Conservation (phyloP, 805 yeast genomes). For the Ogataea populi-albae region DNA sequence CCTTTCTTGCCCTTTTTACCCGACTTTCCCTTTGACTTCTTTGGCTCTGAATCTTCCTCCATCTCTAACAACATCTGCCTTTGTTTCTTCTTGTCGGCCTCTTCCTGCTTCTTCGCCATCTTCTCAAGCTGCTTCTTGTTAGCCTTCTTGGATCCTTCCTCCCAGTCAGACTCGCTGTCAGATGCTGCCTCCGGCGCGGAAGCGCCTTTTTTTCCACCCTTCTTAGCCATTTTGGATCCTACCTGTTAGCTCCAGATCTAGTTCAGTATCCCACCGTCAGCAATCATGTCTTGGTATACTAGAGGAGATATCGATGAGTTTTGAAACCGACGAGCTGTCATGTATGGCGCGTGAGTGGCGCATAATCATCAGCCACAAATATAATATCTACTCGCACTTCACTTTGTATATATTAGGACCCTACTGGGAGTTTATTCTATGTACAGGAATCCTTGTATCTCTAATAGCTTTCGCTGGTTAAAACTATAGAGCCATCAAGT, state of each 20-base stretch:
- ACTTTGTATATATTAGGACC: neutral
- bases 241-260: neutral
- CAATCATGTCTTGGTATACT: too few species aligned
- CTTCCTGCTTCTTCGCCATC: constrained; percentile 69
- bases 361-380: too few species aligned
- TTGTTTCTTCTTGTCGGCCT: constrained; percentile 77
- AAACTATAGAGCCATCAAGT: constrained; percentile 39
- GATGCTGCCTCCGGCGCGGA: constrained; percentile 30
- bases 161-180: constrained; percentile 63
- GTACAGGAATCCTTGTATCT: constrained; percentile 8
- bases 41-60: constrained; percentile 47
- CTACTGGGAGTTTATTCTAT: constrained; percentile 2
- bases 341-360: too few species aligned
- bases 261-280: too few species aligned
- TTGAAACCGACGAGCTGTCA: too few species aligned
- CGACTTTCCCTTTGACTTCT: constrained; percentile 63
- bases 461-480: constrained; percentile 25
- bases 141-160: constrained; percentile 65
- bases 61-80: constrained; percentile 68
- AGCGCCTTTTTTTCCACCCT: constrained; percentile 30
- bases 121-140: constrained; percentile 69
- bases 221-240: constrained; percentile 29
- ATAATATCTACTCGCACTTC: neutral
- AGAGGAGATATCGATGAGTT: too few species aligned
- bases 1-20: constrained; percentile 50